phyloP scores from a whole-genome alignment of 805 yeast species.

The Ogataea naganishii region DNA sequence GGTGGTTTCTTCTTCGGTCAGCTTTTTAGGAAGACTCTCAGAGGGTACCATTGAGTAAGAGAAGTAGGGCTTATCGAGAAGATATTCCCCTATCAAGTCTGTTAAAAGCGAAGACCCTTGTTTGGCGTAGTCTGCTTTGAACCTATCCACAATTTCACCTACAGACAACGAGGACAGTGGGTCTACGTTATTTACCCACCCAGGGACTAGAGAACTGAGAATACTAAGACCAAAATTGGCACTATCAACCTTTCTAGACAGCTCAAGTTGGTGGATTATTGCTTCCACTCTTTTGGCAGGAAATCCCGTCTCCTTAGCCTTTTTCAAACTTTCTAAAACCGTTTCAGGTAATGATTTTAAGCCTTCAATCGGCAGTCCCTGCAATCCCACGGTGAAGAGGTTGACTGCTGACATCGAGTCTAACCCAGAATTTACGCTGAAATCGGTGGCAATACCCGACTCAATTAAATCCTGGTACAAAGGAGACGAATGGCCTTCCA shows the following conservation, averaged over 20 bases:
- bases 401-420: slow-evolving; percentile 73
- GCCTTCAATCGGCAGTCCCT: slow-evolving; percentile 50
- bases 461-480: slow-evolving; percentile 83
- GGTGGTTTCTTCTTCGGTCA: slow-evolving; percentile 46
- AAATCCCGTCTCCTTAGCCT: slow-evolving; percentile 36
- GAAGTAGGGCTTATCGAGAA: slow-evolving; percentile 50
- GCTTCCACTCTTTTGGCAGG: slow-evolving; percentile 66
- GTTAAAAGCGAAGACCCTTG: slow-evolving; percentile 52
- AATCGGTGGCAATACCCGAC: slow-evolving; percentile 77
- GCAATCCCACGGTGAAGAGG: slow-evolving; percentile 78
- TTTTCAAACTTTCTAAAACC: slow-evolving; percentile 37
- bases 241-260: slow-evolving; percentile 76
- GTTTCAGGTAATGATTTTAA: slow-evolving; percentile 39
- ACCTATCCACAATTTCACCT: slow-evolving; percentile 47
- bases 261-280: slow-evolving; percentile 78
- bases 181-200: slow-evolving; percentile 78
- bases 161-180: slow-evolving; percentile 64
- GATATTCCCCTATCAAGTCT: slow-evolving; percentile 43
- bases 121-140: slow-evolving; percentile 49
- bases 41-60: slow-evolving; percentile 73
- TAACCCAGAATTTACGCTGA: slow-evolving; percentile 78
- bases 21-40: slow-evolving; percentile 38
- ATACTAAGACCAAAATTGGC: slow-evolving; percentile 84
- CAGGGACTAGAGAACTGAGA: slow-evolving; percentile 65
- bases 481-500: slow-evolving; percentile 91